These are phyloP conservation scores for Citrus inodora DNA, from an alignment of 345 rosid genomes.

Conservation along the genomic window DNA sequence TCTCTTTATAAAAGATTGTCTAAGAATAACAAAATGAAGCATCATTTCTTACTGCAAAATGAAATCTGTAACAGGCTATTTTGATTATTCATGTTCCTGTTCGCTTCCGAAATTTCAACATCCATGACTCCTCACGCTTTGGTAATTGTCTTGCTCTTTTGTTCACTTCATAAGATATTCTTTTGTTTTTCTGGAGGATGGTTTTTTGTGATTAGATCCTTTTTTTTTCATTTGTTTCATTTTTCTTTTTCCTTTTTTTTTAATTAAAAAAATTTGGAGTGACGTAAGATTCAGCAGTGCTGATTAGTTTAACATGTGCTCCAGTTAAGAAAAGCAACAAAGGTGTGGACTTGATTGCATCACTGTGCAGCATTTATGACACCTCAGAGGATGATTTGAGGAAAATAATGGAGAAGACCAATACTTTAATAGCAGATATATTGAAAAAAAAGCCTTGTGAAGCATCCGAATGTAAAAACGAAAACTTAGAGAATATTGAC, in stretches of 20 bases:
- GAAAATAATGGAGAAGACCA: conserved; percentile 64
- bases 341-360: conserved; percentile 77
- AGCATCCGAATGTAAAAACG: conserved; percentile 61
- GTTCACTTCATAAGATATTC: not conserved
- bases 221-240: not conserved
- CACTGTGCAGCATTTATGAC: conserved; percentile 75
- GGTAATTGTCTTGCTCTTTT: conserved; percentile 45
- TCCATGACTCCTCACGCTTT: conserved; percentile 54
- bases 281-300: conserved; percentile 1
- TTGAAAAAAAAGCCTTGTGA: conserved; percentile 54
- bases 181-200: not conserved
- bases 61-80: conserved; percentile 60
- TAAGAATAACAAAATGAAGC: not conserved
- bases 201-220: not conserved
- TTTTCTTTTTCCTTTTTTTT: not conserved
- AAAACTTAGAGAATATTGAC: conserved; percentile 60
- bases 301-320: conserved; percentile 13
- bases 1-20: not conserved
- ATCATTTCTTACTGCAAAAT: conserved; percentile 6
- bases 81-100: conserved; percentile 79
- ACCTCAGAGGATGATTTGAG: conserved; percentile 82
- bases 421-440: conserved; percentile 56
- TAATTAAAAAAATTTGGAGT: not conserved
- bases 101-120: conserved; percentile 68
- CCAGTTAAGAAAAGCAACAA: conserved; percentile 75